These are phyloP conservation scores for Phlebiopsis gigantea DNA, from an alignment of 768 basidiomycete species.

Conservation along the genomic window DNA sequence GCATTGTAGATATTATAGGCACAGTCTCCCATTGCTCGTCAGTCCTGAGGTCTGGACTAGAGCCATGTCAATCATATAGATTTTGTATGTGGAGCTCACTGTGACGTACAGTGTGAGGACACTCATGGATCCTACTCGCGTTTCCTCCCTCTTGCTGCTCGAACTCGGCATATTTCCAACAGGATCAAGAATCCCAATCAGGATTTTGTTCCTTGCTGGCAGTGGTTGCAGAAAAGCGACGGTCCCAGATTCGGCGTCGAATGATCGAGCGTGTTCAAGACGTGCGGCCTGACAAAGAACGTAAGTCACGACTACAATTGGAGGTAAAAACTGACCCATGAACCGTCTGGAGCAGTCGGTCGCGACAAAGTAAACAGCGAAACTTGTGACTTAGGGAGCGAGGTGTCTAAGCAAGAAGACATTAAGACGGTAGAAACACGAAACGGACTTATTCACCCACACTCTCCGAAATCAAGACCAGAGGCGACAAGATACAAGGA, in stretches of 20 bases:
- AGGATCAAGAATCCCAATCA: slow-evolving; percentile 44
- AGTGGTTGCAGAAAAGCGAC: slow-evolving; percentile 41
- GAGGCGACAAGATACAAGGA: slow-evolving; percentile 45
- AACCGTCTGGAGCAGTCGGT: not conserved
- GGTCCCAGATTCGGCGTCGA: slow-evolving; percentile 33
- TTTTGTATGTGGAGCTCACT: too few relatives aligned
- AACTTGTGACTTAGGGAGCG: slow-evolving; percentile 33
- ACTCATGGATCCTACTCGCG: slow-evolving; percentile 41
- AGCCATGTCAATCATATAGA: not conserved
- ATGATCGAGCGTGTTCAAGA: slow-evolving; percentile 27
- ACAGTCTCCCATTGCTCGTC: slow-evolving; percentile 46
- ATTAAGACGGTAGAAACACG: not conserved
- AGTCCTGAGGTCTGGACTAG: slow-evolving; percentile 49
- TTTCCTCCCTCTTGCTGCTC: slow-evolving; percentile 30
- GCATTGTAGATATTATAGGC: slow-evolving; percentile 38
- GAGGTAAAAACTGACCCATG: not conserved
- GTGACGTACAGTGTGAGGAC: slow-evolving; percentile 50
- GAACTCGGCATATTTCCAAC: slow-evolving; percentile 35
- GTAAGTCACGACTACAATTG: not conserved
- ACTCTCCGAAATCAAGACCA: slow-evolving; percentile 57
- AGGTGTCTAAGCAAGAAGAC: slow-evolving; percentile 22
- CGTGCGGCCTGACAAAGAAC: slow-evolving; percentile 7
- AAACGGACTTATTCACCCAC: slow-evolving; percentile 33
- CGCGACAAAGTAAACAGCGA: slow-evolving; percentile 26
- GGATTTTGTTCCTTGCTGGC: slow-evolving; percentile 30